Percentiles rank a stretch among this genome's conserved stretches.
Conservation (phyloP, 2,329 filamentous ascomycete genomes). For the Xylariaceae sp. region DNA sequence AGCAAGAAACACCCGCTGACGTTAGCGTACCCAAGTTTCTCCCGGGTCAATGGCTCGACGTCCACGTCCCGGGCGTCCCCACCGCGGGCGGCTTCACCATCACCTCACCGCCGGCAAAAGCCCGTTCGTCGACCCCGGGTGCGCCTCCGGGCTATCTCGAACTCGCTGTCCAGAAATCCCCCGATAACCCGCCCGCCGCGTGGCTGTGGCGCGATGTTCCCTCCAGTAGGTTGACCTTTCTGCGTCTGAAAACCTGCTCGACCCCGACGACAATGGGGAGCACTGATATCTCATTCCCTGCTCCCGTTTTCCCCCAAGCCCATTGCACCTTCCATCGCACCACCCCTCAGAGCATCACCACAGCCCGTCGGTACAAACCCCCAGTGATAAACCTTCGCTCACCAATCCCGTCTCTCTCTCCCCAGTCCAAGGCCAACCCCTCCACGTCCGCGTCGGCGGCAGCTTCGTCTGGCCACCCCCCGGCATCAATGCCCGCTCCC, state of each 20-base stretch:
- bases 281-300: too few species aligned
- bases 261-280: too few species aligned
- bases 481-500: slow-evolving; percentile 33
- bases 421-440: slow-evolving; percentile 50
- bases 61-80: slow-evolving; percentile 63
- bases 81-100: slow-evolving; percentile 86
- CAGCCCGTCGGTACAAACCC: too few species aligned
- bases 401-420: too few species aligned
- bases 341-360: too few species aligned
- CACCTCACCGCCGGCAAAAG: slow-evolving; percentile 65
- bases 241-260: too few species aligned
- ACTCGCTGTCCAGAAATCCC: slow-evolving; percentile 71
- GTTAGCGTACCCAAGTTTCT: slow-evolving; percentile 54
- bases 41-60: slow-evolving; percentile 86
- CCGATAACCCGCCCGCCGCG: slow-evolving; percentile 65
- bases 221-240: too few species aligned
- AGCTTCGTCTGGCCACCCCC: slow-evolving; percentile 75
- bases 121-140: slow-evolving; percentile 28
- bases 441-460: slow-evolving; percentile 72
- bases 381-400: too few species aligned
- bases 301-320: too few species aligned
- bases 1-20: slow-evolving; percentile 20
- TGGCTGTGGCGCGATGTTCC: slow-evolving; percentile 62
- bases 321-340: too few species aligned
- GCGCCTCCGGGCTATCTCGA: slow-evolving; percentile 53